Conservation (phyloP, 331 rosid species). For the Dryas integrifolia region DNA sequence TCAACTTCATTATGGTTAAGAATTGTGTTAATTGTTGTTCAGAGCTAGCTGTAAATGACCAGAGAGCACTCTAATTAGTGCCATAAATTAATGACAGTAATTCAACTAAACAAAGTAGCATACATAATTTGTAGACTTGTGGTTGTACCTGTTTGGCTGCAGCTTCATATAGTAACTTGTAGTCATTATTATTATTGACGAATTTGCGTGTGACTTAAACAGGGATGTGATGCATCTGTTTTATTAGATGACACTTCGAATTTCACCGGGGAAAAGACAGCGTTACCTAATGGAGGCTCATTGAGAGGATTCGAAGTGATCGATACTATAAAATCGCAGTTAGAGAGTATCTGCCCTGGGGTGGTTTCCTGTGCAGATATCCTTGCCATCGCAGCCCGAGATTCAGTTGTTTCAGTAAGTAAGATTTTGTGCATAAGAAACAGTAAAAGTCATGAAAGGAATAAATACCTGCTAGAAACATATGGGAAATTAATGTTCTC, state of each 20-base stretch:
- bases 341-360: slow-evolving; percentile 70
- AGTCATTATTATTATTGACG: background rate
- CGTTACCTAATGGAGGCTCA: slow-evolving; percentile 57
- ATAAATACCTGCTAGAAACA: background rate
- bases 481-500: too few species aligned
- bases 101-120: too few species aligned
- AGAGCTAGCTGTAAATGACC: background rate
- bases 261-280: slow-evolving; percentile 81
- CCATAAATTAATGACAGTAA: too few species aligned
- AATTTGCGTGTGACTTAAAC: slow-evolving; percentile 5
- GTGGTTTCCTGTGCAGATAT: slow-evolving; percentile 86
- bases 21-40: background rate
- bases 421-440: background rate
- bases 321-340: slow-evolving; percentile 53
- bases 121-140: background rate
- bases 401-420: slow-evolving; percentile 57
- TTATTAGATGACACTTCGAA: slow-evolving; percentile 67
- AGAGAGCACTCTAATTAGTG: too few species aligned
- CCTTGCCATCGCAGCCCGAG: slow-evolving; percentile 73
- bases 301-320: slow-evolving; percentile 72
- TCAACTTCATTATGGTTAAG: background rate
- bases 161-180: background rate
- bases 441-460: background rate
- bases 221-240: slow-evolving; percentile 93
- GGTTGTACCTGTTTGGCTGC: background rate